These are phyloP conservation scores for Pisolithus albus DNA, from an alignment of 768 basidiomycete genomes.

Conservation along the genomic window DNA sequence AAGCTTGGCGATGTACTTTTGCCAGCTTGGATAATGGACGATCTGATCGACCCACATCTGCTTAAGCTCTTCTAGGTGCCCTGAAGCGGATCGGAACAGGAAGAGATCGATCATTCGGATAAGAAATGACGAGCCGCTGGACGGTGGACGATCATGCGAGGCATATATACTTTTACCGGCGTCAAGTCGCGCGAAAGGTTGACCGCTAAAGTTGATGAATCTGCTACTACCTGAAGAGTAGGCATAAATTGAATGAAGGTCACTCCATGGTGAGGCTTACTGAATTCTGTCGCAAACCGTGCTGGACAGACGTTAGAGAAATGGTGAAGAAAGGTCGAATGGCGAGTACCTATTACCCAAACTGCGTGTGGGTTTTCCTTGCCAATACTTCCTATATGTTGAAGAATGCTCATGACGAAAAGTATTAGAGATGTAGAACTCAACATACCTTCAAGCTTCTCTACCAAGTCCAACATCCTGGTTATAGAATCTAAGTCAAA, in stretches of 20 bases:
- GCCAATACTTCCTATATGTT: not conserved
- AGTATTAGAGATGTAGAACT: too few species aligned
- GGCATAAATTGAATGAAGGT: not conserved
- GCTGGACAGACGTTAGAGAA: slow-evolving; percentile 18
- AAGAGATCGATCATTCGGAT: slow-evolving; percentile 12
- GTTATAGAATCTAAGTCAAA: slow-evolving; percentile 5
- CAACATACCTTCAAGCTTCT: slow-evolving; percentile 1
- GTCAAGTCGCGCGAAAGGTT: slow-evolving; percentile 39
- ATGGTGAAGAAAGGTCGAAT: not conserved
- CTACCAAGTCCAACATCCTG: slow-evolving; percentile 5
- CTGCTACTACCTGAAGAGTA: slow-evolving; percentile 19
- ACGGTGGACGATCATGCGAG: not conserved
- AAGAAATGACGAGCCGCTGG: slow-evolving; percentile 2
- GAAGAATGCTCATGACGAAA: not conserved
- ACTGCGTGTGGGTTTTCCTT: not conserved
- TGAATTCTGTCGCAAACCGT: slow-evolving; percentile 39
- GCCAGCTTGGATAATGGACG: slow-evolving; percentile 6
- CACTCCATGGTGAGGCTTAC: slow-evolving; percentile 18
- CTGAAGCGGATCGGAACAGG: slow-evolving; percentile 21
- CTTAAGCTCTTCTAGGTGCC: slow-evolving; percentile 14
- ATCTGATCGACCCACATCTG: slow-evolving; percentile 6
- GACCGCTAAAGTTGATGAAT: slow-evolving; percentile 43
- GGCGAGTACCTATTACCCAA: not conserved
- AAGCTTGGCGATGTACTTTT: slow-evolving; percentile 1
- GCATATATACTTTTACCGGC: slow-evolving; percentile 36